Evolutionary conservation across 192 early-diverging fungal genomes (phyloP).

Genomic region (Mortierella alpina): DNA sequence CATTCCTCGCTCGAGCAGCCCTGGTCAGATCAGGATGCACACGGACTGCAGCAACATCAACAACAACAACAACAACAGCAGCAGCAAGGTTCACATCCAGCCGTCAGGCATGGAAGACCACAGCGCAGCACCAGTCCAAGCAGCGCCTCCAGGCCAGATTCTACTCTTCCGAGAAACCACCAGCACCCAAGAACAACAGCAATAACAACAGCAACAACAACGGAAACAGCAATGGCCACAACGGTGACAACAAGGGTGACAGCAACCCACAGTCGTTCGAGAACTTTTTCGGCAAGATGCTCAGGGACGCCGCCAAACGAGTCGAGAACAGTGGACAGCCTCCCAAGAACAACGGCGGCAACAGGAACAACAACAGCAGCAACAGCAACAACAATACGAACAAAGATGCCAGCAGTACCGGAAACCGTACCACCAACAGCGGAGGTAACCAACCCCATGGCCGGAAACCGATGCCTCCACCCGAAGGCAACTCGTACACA

Average conservation of each 20-base stretch:
- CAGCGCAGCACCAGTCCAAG: constrained; percentile 2
- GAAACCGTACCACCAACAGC: constrained; percentile 24
- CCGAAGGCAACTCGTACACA: constrained; percentile 46
- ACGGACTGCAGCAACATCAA: constrained; percentile 5
- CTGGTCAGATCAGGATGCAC: constrained; percentile 23
- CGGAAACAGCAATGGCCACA: constrained; percentile 24
- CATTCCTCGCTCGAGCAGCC: constrained; percentile 34
- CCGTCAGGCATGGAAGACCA: background rate
- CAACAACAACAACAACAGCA: background rate
- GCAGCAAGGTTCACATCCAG: background rate
- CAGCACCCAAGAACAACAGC: constrained; percentile 17
- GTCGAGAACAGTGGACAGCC: constrained; percentile 40
- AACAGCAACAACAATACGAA: constrained; percentile 25
- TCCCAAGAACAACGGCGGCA: constrained; percentile 32
- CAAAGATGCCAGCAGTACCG: constrained; percentile 15
- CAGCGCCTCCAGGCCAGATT: constrained; percentile 26
- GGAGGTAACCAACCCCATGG: constrained; percentile 35
- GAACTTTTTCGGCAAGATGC: constrained; percentile 71
- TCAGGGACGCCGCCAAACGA: constrained; percentile 40
- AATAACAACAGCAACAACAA: constrained; percentile 7
- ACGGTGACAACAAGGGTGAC: constrained; percentile 26
- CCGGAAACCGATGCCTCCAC: constrained; percentile 51
- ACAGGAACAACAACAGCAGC: constrained; percentile 38
- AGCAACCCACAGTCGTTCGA: constrained; percentile 76
- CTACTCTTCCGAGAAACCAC: constrained; percentile 38